Evolutionary conservation across 495 filamentous ascomycete species (phyloP).

Genomic region (Aspergillus funiculosus): DNA sequence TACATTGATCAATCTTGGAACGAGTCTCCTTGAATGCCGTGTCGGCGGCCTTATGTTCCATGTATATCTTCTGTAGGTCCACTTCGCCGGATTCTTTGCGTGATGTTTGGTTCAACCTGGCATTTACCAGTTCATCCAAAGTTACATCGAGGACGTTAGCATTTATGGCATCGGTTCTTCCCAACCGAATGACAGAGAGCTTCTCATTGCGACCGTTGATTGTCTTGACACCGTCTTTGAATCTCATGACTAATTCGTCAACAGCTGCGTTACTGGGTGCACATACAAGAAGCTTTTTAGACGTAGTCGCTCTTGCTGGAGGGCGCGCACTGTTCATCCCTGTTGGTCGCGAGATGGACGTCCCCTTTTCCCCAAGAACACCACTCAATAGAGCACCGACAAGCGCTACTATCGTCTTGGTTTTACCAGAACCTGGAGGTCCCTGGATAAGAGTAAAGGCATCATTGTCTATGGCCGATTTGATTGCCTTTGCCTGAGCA

Average conservation of each 20-base stretch:
- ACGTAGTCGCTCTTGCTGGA: slow-evolving; percentile 26
- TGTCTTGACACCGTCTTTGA: slow-evolving; percentile 83
- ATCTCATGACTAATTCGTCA: slow-evolving; percentile 88
- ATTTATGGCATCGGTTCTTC: slow-evolving; percentile 90
- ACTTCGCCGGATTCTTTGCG: slow-evolving; percentile 42
- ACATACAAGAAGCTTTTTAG: slow-evolving; percentile 88
- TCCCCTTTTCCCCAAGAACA: slow-evolving; percentile 46
- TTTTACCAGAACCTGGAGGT: slow-evolving; percentile 94
- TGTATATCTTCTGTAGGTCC: slow-evolving; percentile 71
- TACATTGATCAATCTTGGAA: slow-evolving; percentile 63
- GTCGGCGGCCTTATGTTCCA: slow-evolving; percentile 74
- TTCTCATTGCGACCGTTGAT: slow-evolving; percentile 62
- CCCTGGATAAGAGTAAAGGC: slow-evolving; percentile 95
- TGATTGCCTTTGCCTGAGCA: slow-evolving; percentile 88
- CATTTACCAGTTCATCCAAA: slow-evolving; percentile 82
- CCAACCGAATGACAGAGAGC: slow-evolving; percentile 82
- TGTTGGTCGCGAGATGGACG: slow-evolving; percentile 47
- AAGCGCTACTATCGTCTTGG: slow-evolving; percentile 95
- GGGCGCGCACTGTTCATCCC: slow-evolving; percentile 18
- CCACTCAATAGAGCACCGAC: slow-evolving; percentile 77
- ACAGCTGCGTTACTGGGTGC: slow-evolving; percentile 97
- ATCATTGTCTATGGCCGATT: slow-evolving; percentile 88
- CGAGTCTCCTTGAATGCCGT: slow-evolving; percentile 60
- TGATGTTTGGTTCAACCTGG: slow-evolving; percentile 50
- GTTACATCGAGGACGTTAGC: slow-evolving; percentile 85